phyloP scores from a whole-genome alignment of 225 moss, liverwort and hornwort species.

The Marchantia paleacea region DNA sequence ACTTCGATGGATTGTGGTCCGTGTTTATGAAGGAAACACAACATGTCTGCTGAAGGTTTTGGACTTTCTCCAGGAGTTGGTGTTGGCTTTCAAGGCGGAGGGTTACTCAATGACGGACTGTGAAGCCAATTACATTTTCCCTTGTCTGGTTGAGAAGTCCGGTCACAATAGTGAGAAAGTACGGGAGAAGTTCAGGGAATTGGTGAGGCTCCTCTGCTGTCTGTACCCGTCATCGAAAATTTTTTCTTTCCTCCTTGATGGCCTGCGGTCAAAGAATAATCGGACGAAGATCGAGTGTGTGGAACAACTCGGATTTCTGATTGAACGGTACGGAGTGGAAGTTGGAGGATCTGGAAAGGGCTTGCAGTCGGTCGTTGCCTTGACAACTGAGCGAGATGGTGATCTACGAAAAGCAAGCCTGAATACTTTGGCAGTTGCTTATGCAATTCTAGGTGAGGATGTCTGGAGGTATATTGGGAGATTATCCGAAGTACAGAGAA shows the following conservation, averaged over 20 bases:
- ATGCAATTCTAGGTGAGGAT: constrained; percentile 88
- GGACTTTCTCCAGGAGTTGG: constrained; percentile 84
- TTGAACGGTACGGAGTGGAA: constrained; percentile 92
- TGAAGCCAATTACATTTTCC: constrained; percentile 79
- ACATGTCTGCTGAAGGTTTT: constrained; percentile 88
- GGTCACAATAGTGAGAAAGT: constrained; percentile 98
- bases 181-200: constrained; percentile 83
- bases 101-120: constrained; percentile 76
- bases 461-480: constrained; percentile 89
- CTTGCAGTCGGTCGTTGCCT: constrained; percentile 60
- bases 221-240: constrained; percentile 78
- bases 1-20: constrained; percentile 75
- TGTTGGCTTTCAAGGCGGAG: constrained; percentile 68
- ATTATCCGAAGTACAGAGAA: constrained; percentile 74
- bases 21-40: constrained; percentile 93
- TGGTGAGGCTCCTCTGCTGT: constrained; percentile 76
- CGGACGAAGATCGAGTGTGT: constrained; percentile 93
- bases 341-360: constrained; percentile 69
- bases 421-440: constrained; percentile 70
- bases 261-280: constrained; percentile 91
- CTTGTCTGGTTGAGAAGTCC: constrained; percentile 93
- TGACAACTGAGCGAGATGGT: constrained; percentile 90
- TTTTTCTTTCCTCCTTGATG: constrained; percentile 70
- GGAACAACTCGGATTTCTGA: constrained; percentile 86
- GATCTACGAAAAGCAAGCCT: constrained; percentile 87